A percentile compares a stretch with the other conserved stretches of the same genome.
Conservation (phyloP, 768 basidiomycete species). For the Pleurotus ostreatus region DNA sequence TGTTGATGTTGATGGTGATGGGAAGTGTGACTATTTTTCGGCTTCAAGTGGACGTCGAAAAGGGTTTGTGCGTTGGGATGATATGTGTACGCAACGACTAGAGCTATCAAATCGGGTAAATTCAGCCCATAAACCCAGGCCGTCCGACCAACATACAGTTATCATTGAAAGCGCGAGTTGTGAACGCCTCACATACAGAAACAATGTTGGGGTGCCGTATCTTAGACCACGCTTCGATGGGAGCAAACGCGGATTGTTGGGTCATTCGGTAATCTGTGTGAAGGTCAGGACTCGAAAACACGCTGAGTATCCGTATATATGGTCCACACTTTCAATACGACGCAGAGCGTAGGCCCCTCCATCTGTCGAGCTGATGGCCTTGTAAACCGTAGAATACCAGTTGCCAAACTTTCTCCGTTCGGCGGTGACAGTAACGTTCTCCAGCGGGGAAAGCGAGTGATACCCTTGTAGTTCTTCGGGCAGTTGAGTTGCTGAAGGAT, state of each 20-base stretch:
- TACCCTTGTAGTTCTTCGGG: conserved; percentile 91
- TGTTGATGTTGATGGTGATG: conserved; percentile 25
- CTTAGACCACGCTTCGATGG: conserved; percentile 83
- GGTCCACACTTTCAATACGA: conserved; percentile 77
- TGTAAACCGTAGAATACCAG: conserved; percentile 82
- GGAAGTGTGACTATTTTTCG: conserved; percentile 34
- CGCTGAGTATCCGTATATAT: conserved; percentile 2
- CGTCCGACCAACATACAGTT: conserved; percentile 56
- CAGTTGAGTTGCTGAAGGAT: conserved; percentile 42
- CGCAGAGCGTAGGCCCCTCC: conserved; percentile 75
- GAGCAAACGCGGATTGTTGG: conserved; percentile 75
- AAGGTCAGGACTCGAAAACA: conserved; percentile 7
- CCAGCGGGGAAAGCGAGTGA: conserved; percentile 81
- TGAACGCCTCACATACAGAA: conserved; percentile 86
- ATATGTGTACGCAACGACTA: conserved; percentile 90
- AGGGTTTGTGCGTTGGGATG: conserved; percentile 82
- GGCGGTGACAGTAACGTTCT: conserved; percentile 36
- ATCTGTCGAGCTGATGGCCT: conserved; percentile 73
- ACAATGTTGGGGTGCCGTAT: conserved; percentile 86
- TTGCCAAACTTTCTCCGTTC: conserved; percentile 79
- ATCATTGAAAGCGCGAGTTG: conserved; percentile 88
- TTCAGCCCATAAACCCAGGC: not conserved
- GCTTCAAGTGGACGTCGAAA: conserved; percentile 70
- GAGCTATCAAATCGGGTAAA: conserved; percentile 43
- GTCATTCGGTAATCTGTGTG: conserved; percentile 74